These are phyloP conservation scores for Ganoderma lingzhi DNA, from an alignment of 1,284 basidiomycete species.

Conservation along the genomic window DNA sequence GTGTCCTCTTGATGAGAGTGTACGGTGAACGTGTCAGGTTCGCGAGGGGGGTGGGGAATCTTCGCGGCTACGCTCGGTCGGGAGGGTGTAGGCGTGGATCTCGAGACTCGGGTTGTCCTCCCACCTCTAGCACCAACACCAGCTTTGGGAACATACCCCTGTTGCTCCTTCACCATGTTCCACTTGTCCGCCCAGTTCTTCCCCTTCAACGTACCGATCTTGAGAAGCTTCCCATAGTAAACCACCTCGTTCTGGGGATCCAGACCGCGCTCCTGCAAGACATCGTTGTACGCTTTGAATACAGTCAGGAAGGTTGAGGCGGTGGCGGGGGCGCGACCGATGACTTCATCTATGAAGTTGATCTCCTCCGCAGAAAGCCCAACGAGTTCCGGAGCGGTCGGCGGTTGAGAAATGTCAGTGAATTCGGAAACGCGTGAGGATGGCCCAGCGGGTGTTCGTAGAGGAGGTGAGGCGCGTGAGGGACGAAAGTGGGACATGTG, in stretches of 20 bases:
- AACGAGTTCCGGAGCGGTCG: constrained; percentile 62
- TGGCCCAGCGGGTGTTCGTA: constrained; percentile 28
- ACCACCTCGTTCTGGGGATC: constrained; percentile 80
- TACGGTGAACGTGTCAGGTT: constrained; percentile 53
- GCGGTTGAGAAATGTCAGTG: constrained; percentile 55
- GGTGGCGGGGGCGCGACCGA: constrained; percentile 66
- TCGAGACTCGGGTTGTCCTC: constrained; percentile 31
- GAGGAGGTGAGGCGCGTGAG: constrained; percentile 42
- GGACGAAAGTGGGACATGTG: constrained; percentile 43
- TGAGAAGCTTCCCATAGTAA: constrained; percentile 82
- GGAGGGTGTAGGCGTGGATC: constrained; percentile 29
- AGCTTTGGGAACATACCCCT: constrained; percentile 46
- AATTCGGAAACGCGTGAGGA: constrained; percentile 35
- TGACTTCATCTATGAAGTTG: constrained; percentile 76
- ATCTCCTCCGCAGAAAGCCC: constrained; percentile 68
- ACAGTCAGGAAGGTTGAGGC: constrained; percentile 78
- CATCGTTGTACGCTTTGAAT: constrained; percentile 84
- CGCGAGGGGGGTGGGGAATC: constrained; percentile 1
- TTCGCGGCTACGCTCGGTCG: constrained; percentile 17
- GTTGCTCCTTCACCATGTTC: constrained; percentile 67
- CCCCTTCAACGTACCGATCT: constrained; percentile 80
- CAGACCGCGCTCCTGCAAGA: constrained; percentile 74
- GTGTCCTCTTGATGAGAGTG: constrained; percentile 53
- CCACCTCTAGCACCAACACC: constrained; percentile 23
- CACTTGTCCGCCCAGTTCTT: constrained; percentile 82